Conservation (phyloP, 202 grass and related monocot species). For the Zoysia matrella region DNA sequence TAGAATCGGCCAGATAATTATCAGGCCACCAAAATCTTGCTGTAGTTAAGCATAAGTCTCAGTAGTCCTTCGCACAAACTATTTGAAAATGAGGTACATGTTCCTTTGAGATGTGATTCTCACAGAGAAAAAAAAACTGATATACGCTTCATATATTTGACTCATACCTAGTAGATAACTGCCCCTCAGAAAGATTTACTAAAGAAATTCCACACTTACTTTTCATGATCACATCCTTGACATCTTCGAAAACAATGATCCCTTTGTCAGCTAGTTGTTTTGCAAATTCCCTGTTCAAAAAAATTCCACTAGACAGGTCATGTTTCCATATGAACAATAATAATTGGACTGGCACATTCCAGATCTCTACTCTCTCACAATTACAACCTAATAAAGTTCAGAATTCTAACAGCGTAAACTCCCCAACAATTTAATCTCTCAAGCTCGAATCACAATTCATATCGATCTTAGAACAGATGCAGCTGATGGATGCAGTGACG, state of each 20-base stretch:
- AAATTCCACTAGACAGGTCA: not conserved
- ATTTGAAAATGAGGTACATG: not conserved
- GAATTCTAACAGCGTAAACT: not conserved
- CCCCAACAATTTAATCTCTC: not conserved
- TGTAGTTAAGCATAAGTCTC: not conserved
- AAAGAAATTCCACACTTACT: constrained; percentile 49
- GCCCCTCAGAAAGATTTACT: not conserved
- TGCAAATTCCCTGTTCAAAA: constrained; percentile 80
- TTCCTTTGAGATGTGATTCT: not conserved
- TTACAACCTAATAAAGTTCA: not conserved
- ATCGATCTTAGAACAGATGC: not conserved
- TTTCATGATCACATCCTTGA: constrained; percentile 86
- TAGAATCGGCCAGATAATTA: constrained; percentile 28
- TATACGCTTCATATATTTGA: constrained; percentile 4
- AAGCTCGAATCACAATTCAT: not conserved
- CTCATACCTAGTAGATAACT: not conserved
- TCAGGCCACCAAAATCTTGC: constrained; percentile 1
- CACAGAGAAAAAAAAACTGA: not conserved
- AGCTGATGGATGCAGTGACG: not conserved
- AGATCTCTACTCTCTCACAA: not conserved
- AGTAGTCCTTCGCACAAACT: constrained; percentile 1
- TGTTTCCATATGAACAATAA: not conserved
- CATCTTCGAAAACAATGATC: constrained; percentile 77
- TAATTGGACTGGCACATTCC: not conserved
- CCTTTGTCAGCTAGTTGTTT: constrained; percentile 77